A percentile compares a stretch with the other conserved stretches of the same genome.
Conservation (phyloP, 2,329 filamentous ascomycete genomes). For the Fusarium nurragi region DNA sequence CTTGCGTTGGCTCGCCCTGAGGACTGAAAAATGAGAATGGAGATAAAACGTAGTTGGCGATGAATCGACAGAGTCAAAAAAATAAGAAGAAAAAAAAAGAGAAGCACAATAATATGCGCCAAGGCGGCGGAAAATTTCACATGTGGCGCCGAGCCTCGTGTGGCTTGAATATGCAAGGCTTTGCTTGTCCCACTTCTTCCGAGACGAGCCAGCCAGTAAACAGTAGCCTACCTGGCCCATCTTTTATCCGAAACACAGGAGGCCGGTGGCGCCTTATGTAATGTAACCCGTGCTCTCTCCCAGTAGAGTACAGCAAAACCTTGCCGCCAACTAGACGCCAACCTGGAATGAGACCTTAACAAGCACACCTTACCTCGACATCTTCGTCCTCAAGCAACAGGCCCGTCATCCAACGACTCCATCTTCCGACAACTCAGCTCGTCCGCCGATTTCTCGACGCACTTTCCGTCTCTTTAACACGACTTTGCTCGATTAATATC, state of each 20-base stretch:
- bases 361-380: slow-evolving; percentile 44
- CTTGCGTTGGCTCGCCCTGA: slow-evolving; percentile 70
- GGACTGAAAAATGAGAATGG: slow-evolving; percentile 31
- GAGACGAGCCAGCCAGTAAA: neutral
- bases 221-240: slow-evolving; percentile 1
- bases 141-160: slow-evolving; percentile 35
- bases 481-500: slow-evolving; percentile 28
- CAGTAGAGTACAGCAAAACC: slow-evolving; percentile 53
- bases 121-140: slow-evolving; percentile 39
- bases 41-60: slow-evolving; percentile 26
- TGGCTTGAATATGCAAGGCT: slow-evolving; percentile 22
- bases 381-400: slow-evolving; percentile 39
- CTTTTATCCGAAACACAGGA: slow-evolving; percentile 36
- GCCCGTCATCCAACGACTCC: slow-evolving; percentile 42
- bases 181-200: neutral
- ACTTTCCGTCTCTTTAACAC: slow-evolving; percentile 16
- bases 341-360: slow-evolving; percentile 53
- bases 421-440: slow-evolving; percentile 35
- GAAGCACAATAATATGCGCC: slow-evolving; percentile 23
- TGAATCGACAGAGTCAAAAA: slow-evolving; percentile 27
- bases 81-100: slow-evolving; percentile 33
- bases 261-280: slow-evolving; percentile 45
- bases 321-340: slow-evolving; percentile 52
- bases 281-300: slow-evolving; percentile 42
- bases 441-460: slow-evolving; percentile 23